Conservation (phyloP, 371 early-diverging fungal species). For the Mucor piriformis region DNA sequence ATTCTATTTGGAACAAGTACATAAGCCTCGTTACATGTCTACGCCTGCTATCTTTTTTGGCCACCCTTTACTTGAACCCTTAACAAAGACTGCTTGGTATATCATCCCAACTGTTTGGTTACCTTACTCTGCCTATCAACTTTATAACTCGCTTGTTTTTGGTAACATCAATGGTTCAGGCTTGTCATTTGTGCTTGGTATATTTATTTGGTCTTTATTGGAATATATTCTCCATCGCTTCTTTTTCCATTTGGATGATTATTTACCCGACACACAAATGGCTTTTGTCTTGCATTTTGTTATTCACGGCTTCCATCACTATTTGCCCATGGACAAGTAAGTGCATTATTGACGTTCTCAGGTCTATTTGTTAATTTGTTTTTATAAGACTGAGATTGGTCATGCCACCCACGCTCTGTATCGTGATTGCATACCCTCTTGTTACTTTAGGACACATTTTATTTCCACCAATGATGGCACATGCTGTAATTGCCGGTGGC, state of each 20-base stretch:
- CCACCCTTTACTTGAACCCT: slow-evolving; percentile 72
- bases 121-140: slow-evolving; percentile 61
- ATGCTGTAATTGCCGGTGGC: slow-evolving; percentile 78
- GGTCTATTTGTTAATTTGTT: not conserved
- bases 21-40: slow-evolving; percentile 82
- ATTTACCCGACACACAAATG: slow-evolving; percentile 79
- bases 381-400: slow-evolving; percentile 80
- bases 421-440: slow-evolving; percentile 66
- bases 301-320: slow-evolving; percentile 95
- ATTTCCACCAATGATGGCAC: slow-evolving; percentile 55
- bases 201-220: slow-evolving; percentile 76
- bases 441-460: slow-evolving; percentile 56
- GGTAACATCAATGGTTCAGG: slow-evolving; percentile 10
- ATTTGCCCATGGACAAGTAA: slow-evolving; percentile 90
- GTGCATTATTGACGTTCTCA: not conserved
- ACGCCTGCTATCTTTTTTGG: slow-evolving; percentile 84
- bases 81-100: slow-evolving; percentile 91
- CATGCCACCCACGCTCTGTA: slow-evolving; percentile 90
- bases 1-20: slow-evolving; percentile 89
- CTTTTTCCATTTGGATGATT: slow-evolving; percentile 88
- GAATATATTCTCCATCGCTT: slow-evolving; percentile 90
- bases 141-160: slow-evolving; percentile 24
- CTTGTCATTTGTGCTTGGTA: slow-evolving; percentile 60
- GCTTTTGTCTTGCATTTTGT: slow-evolving; percentile 79
- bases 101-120: slow-evolving; percentile 85